A percentile compares a stretch with the other conserved stretches of the same genome.
Evolutionary conservation across 768 basidiomycete genomes (phyloP).

Genomic region (Pleurotus ostreatus): DNA sequence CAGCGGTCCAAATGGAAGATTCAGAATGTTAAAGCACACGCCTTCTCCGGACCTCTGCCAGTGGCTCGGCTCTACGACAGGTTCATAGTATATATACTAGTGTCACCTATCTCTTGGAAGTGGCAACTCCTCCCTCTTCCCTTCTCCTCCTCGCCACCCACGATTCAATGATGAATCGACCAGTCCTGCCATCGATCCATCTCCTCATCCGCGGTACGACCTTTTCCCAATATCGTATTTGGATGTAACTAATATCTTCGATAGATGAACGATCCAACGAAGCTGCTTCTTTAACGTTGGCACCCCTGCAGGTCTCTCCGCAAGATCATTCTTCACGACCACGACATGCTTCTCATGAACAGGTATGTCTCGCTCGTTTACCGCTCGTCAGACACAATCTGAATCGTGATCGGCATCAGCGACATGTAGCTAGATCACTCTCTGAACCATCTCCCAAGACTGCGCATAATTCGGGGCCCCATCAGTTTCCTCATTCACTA

Average conservation of each 20-base stretch:
- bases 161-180: neutral
- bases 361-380: neutral
- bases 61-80: conserved; percentile 2
- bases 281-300: conserved; percentile 4
- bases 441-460: conserved; percentile 3
- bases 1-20: conserved; percentile 8
- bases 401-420: neutral
- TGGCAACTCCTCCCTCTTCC: neutral
- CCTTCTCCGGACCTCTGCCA: conserved; percentile 3
- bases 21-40: conserved; percentile 4
- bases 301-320: conserved; percentile 6
- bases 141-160: neutral
- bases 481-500: neutral
- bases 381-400: too few relatives aligned
- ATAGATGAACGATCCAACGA: conserved; percentile 3
- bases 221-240: neutral
- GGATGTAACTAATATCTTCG: neutral
- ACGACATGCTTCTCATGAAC: conserved; percentile 6
- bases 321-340: conserved; percentile 7
- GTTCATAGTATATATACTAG: conserved; percentile 5
- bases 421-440: conserved; percentile 4
- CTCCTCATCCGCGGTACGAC: conserved; percentile 2
- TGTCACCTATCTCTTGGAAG: neutral
- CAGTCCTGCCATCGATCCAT: conserved; percentile 7
- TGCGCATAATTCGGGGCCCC: neutral